These are phyloP conservation scores for Xerocomus brunneocitrinus DNA, from an alignment of 768 basidiomycete species.

Conservation along the genomic window DNA sequence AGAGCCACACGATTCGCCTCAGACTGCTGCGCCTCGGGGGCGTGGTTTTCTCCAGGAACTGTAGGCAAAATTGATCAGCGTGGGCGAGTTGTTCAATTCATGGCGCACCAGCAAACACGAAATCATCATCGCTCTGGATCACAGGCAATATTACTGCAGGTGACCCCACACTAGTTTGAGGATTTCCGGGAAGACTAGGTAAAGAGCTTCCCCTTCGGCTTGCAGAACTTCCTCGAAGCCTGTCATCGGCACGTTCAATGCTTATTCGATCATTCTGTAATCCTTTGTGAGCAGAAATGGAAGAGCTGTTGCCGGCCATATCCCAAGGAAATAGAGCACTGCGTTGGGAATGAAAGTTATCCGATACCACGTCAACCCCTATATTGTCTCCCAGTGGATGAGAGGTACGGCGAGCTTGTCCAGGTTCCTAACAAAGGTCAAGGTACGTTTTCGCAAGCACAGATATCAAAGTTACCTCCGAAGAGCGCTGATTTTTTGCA, in stretches of 20 bases:
- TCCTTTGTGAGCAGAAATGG: slow-evolving; percentile 36
- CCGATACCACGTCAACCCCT: slow-evolving; percentile 40
- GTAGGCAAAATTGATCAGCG: slow-evolving; percentile 15
- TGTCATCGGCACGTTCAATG: slow-evolving; percentile 49
- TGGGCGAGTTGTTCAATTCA: not conserved
- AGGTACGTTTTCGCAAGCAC: not conserved
- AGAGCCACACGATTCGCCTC: slow-evolving; percentile 55
- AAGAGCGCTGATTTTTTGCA: slow-evolving; percentile 41
- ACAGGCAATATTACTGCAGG: slow-evolving; percentile 39
- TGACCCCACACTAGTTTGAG: slow-evolving; percentile 42
- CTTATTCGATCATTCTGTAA: slow-evolving; percentile 39
- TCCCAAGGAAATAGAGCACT: slow-evolving; percentile 83
- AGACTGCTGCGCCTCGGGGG: slow-evolving; percentile 48
- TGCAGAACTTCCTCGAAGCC: slow-evolving; percentile 48
- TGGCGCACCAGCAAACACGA: slow-evolving; percentile 58
- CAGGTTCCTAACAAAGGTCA: slow-evolving; percentile 60
- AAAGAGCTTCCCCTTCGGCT: slow-evolving; percentile 59
- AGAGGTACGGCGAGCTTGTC: slow-evolving; percentile 74
- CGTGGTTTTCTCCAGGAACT: slow-evolving; percentile 27
- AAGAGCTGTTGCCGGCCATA: slow-evolving; percentile 67
- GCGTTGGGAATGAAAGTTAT: slow-evolving; percentile 50
- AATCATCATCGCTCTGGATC: slow-evolving; percentile 55
- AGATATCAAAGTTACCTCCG: slow-evolving; percentile 48
- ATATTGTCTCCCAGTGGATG: slow-evolving; percentile 53
- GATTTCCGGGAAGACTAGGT: slow-evolving; percentile 45